These are phyloP conservation scores for Oidium heveae DNA, from an alignment of 2,329 filamentous ascomycete genomes.

Conservation along the genomic window DNA sequence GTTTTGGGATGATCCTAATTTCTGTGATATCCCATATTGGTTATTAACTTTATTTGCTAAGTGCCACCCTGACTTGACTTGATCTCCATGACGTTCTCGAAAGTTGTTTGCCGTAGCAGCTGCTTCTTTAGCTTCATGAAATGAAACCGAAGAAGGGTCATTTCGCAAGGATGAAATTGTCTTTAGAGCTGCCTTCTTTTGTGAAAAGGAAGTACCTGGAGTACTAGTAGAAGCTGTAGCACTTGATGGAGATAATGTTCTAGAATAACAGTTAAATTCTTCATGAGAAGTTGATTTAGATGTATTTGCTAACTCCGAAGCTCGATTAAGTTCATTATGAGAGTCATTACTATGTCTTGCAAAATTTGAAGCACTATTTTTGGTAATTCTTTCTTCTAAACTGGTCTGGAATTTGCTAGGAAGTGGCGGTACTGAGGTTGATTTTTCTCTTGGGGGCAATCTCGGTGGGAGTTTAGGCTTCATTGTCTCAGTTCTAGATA, in stretches of 20 bases:
- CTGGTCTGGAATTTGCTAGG: too few species aligned
- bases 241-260: conserved; percentile 12
- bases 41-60: conserved; percentile 13
- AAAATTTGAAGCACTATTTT: not conserved
- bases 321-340: conserved; percentile 28
- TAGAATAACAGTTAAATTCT: conserved; percentile 15
- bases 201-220: conserved; percentile 24
- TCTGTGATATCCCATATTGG: conserved; percentile 13
- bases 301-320: conserved; percentile 14
- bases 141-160: conserved; percentile 24
- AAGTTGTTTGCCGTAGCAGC: conserved; percentile 31
- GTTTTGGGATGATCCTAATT: conserved; percentile 8
- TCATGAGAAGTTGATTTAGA: conserved; percentile 12
- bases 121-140: conserved; percentile 23
- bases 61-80: conserved; percentile 27
- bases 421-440: not conserved
- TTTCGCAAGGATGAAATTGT: conserved; percentile 24
- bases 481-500: conserved; percentile 16
- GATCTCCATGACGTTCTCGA: conserved; percentile 31
- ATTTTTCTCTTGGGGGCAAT: conserved; percentile 24
- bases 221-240: conserved; percentile 11
- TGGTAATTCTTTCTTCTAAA: not conserved
- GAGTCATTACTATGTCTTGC: conserved; percentile 17
- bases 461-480: conserved; percentile 28
- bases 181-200: conserved; percentile 27